phyloP scores from a whole-genome alignment of 2,329 filamentous ascomycete species.

The Fusarium caatingaense region DNA sequence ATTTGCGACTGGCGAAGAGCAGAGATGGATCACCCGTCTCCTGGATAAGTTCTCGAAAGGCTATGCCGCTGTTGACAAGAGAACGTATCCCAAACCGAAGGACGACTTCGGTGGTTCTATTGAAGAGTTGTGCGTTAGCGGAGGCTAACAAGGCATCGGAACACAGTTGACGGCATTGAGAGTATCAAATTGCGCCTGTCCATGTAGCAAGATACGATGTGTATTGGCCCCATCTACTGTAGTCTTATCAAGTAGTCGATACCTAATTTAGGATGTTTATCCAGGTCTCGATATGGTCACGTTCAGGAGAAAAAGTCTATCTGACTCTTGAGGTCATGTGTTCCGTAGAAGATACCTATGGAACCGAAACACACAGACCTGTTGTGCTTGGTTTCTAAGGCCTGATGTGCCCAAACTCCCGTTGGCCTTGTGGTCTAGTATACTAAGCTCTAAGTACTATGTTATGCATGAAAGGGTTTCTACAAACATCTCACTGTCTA shows the following conservation, averaged over 20 bases:
- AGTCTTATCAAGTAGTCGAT: background rate
- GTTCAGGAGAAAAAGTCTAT: background rate
- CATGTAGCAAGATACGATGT: background rate
- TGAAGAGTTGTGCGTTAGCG: background rate
- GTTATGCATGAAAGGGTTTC: background rate
- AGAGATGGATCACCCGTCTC: constrained; percentile 51
- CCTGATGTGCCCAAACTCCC: background rate
- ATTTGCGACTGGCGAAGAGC: constrained; percentile 50
- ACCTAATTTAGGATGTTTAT: background rate
- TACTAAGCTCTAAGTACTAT: background rate
- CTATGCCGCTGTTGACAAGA: constrained; percentile 51
- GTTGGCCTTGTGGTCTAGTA: background rate
- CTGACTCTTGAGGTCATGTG: background rate
- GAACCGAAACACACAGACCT: background rate
- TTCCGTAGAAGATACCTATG: no score
- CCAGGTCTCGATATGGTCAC: background rate
- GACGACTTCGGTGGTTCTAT: constrained; percentile 16
- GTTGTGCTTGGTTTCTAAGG: background rate
- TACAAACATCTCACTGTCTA: no score
- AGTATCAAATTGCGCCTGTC: background rate
- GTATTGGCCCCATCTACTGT: background rate
- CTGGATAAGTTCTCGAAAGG: constrained; percentile 48
- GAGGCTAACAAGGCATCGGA: background rate
- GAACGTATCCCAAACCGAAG: constrained; percentile 44
- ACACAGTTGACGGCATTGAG: no score